A percentile compares a stretch with the other conserved stretches of the same genome.
These are phyloP conservation scores for Aspergillus nidulans DNA, from an alignment of 495 filamentous ascomycete species.

Conservation along the genomic window DNA sequence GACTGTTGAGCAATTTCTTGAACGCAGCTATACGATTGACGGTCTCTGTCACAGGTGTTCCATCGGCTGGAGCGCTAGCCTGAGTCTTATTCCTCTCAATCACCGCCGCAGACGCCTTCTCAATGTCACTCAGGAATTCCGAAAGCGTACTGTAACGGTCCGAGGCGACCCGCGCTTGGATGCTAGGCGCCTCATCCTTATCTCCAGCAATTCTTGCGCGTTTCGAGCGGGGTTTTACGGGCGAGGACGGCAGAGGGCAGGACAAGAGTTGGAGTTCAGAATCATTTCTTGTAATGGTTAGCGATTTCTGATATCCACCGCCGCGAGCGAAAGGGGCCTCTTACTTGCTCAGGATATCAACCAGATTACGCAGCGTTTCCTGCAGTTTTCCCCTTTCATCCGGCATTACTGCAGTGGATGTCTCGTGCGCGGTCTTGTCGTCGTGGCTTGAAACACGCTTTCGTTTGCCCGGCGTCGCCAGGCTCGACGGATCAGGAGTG, in stretches of 20 bases:
- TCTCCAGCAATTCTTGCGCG: constrained; percentile 44
- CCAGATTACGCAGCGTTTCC: constrained; percentile 37
- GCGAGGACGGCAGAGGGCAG: constrained; percentile 37
- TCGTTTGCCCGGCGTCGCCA: constrained; percentile 42
- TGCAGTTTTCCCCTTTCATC: constrained; percentile 37
- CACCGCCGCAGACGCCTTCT: constrained; percentile 41
- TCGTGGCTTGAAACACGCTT: constrained; percentile 43
- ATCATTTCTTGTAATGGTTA: constrained; percentile 31
- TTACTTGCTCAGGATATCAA: constrained; percentile 39
- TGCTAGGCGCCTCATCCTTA: constrained; percentile 32
- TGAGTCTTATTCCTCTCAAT: constrained; percentile 42
- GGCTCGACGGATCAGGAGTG: constrained; percentile 27
- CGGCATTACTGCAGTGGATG: constrained; percentile 18
- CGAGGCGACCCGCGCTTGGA: constrained; percentile 37
- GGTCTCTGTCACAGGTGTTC: constrained; percentile 33
- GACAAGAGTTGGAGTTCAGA: constrained; percentile 40
- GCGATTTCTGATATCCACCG: constrained; percentile 16
- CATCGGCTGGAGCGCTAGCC: constrained; percentile 29
- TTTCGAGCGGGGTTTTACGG: constrained; percentile 44
- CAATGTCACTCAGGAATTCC: constrained; percentile 47
- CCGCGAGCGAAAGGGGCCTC: not conserved
- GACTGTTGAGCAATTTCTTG: constrained; percentile 46
- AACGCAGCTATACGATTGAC: constrained; percentile 43
- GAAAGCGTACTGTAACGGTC: constrained; percentile 43
- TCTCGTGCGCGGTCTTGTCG: constrained; percentile 30